Evolutionary conservation across 176 grass and related monocot species (phyloP).

Genomic region (Poa pratensis): DNA sequence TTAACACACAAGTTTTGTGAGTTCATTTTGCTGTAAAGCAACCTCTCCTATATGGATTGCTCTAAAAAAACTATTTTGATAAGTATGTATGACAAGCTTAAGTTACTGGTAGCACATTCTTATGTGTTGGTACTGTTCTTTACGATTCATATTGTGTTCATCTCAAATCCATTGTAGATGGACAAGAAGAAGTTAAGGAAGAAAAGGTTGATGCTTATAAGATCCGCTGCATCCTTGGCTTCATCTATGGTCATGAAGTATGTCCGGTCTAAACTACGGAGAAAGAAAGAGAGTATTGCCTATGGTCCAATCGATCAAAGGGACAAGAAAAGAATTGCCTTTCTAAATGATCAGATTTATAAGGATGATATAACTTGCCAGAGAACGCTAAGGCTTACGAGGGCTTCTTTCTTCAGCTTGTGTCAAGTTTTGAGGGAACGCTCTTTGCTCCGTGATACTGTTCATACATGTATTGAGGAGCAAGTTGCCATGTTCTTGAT

Average conservation of each 20-base stretch:
- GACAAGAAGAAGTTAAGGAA: not conserved
- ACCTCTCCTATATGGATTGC: not conserved
- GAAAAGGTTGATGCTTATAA: slow-evolving; percentile 10
- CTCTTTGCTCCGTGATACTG: slow-evolving; percentile 27
- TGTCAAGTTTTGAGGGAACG: slow-evolving; percentile 29
- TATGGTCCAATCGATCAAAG: slow-evolving; percentile 4
- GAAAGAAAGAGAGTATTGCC: not conserved
- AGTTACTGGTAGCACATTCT: slow-evolving; percentile 2
- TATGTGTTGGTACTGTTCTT: not conserved
- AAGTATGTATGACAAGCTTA: not conserved
- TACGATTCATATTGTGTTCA: not conserved
- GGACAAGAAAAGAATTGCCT: slow-evolving; percentile 2
- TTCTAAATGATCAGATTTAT: slow-evolving; percentile 24
- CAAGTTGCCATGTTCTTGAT: slow-evolving; percentile 39
- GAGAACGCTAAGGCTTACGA: slow-evolving; percentile 10
- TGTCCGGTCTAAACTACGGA: not conserved
- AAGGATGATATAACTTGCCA: slow-evolving; percentile 21
- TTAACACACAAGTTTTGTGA: not conserved
- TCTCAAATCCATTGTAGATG: not conserved
- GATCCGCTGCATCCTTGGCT: slow-evolving; percentile 4
- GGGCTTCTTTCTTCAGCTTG: slow-evolving; percentile 12
- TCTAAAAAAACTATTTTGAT: not conserved
- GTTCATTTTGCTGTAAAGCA: not conserved
- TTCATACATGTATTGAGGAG: slow-evolving; percentile 34
- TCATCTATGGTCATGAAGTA: slow-evolving; percentile 6